These are phyloP conservation scores for Sphagnurus paluster DNA, from an alignment of 1,284 basidiomycete species.

Conservation along the genomic window DNA sequence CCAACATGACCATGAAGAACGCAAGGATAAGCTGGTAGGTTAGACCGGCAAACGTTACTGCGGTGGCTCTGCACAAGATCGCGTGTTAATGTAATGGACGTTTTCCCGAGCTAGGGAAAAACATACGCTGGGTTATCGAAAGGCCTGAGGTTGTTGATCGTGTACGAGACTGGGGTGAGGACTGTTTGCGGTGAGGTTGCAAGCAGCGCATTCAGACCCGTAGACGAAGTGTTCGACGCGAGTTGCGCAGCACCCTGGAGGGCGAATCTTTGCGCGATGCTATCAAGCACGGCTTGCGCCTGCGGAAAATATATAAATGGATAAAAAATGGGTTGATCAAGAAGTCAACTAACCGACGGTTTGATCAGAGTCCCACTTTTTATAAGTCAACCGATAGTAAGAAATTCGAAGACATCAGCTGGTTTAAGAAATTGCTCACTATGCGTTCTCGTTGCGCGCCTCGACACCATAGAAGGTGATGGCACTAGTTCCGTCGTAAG, in stretches of 20 bases:
- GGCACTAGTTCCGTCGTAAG: conserved; percentile 32
- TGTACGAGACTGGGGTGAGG: conserved; percentile 28
- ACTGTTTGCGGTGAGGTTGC: conserved; percentile 33
- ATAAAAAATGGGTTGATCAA: too few relatives aligned
- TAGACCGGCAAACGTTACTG: conserved; percentile 64
- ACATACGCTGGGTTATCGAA: conserved; percentile 33
- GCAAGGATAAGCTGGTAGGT: conserved; percentile 72
- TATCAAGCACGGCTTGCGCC: conserved; percentile 11
- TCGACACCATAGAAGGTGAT: conserved; percentile 34
- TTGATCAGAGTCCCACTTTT: conserved; percentile 32
- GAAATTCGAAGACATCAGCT: too few relatives aligned
- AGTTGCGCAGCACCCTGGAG: background rate
- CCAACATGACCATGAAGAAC: conserved; percentile 34
- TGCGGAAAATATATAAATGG: too few relatives aligned
- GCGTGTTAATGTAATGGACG: too few relatives aligned
- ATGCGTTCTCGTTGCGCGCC: conserved; percentile 45
- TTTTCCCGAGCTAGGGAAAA: background rate
- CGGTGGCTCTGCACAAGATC: conserved; percentile 59
- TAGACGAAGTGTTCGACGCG: conserved; percentile 16
- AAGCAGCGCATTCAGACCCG: conserved; percentile 36
- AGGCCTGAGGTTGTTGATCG: conserved; percentile 28
- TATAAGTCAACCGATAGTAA: too few relatives aligned
- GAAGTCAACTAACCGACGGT: too few relatives aligned
- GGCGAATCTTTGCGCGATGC: conserved; percentile 22
- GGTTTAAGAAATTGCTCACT: too few relatives aligned